A percentile compares a stretch with the other conserved stretches of the same genome.
Conservation (phyloP, 805 yeast genomes). For the Lipomyces starkeyi region DNA sequence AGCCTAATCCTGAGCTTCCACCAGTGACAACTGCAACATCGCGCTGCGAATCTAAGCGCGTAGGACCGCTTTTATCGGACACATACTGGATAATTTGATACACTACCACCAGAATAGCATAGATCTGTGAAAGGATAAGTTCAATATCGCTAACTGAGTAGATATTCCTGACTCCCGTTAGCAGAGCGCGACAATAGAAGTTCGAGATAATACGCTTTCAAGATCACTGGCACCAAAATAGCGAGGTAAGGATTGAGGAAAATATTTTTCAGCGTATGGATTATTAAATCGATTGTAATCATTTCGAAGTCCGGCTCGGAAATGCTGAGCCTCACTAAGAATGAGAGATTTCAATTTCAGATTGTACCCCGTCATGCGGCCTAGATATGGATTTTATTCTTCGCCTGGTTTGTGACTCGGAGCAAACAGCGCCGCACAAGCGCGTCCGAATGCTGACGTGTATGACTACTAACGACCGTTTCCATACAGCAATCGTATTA, state of each 20-base stretch:
- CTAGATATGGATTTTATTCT: no score
- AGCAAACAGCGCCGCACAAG: not conserved
- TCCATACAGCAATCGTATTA: not conserved
- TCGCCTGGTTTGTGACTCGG: no score
- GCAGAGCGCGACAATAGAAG: not conserved
- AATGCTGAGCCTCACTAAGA: not conserved
- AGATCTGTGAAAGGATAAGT: constrained; percentile 20
- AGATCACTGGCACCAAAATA: constrained; percentile 3
- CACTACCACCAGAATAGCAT: constrained; percentile 21
- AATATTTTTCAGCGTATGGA: not conserved
- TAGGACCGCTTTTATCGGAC: not conserved
- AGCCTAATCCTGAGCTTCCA: constrained; percentile 81
- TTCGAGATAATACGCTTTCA: not conserved
- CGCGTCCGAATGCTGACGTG: not conserved
- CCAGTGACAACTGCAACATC: constrained; percentile 84
- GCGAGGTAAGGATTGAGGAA: constrained; percentile 11
- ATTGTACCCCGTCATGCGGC: not conserved
- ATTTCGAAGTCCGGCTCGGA: not conserved
- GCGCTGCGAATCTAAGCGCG: constrained; percentile 33
- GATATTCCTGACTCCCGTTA: constrained; percentile 4
- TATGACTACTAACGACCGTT: not conserved
- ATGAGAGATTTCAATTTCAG: not conserved
- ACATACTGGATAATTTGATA: constrained; percentile 17
- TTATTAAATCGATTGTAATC: constrained; percentile 10
- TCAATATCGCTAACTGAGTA: constrained; percentile 10